A percentile compares a stretch with the other conserved stretches of the same genome.
Conservation (phyloP, 305 asterid species). For the Solanum hybrid region DNA sequence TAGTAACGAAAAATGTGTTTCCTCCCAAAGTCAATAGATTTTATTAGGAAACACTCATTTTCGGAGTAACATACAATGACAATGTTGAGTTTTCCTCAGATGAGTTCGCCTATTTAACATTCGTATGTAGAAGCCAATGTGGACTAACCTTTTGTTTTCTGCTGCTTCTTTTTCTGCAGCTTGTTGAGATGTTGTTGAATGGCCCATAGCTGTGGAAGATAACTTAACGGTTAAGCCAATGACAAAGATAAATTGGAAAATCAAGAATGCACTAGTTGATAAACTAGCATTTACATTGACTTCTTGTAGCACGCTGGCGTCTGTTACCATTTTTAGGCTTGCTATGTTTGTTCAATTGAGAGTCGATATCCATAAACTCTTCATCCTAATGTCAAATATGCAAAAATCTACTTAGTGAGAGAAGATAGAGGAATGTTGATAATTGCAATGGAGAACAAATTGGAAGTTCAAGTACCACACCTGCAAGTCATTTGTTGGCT, state of each 20-base stretch:
- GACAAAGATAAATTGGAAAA: not conserved
- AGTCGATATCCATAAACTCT: conserved; percentile 19
- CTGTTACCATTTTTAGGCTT: conserved; percentile 24
- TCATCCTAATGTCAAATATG: conserved; percentile 23
- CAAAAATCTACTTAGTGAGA: not conserved
- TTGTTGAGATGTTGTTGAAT: conserved; percentile 32
- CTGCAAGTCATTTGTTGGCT: conserved; percentile 15
- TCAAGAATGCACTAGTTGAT: not conserved
- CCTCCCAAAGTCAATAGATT: not conserved
- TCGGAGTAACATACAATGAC: not conserved
- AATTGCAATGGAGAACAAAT: not conserved
- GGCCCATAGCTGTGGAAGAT: conserved; percentile 64
- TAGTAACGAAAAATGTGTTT: not conserved
- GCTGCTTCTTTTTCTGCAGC: conserved; percentile 39
- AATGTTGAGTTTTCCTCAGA: not conserved
- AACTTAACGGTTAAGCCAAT: not conserved
- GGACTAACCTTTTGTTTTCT: conserved; percentile 53
- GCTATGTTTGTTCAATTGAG: conserved; percentile 20
- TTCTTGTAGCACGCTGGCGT: conserved; percentile 41
- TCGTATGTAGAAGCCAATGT: not conserved
- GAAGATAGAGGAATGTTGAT: not conserved
- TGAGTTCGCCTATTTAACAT: not conserved
- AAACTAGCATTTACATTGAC: conserved; percentile 48
- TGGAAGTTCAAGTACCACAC: conserved; percentile 12
- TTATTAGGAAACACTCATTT: not conserved